A percentile compares a stretch with the other conserved stretches of the same genome.
Evolutionary conservation across 257 asterid genomes (phyloP).

Genomic region (Solanum pimpinellifolium): DNA sequence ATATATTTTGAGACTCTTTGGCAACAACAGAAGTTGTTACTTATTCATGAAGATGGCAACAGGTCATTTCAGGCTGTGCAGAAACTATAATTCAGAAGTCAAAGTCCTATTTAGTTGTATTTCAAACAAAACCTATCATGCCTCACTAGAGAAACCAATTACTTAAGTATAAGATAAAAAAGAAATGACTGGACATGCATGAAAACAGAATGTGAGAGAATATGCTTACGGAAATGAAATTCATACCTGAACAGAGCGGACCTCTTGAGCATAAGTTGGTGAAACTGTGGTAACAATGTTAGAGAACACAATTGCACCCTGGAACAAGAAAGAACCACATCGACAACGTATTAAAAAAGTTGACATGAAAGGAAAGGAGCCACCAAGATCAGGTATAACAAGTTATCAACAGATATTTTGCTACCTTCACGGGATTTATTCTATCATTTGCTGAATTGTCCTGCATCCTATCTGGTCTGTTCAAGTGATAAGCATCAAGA

Average conservation of each 20-base stretch:
- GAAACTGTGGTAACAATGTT: slow-evolving; percentile 97
- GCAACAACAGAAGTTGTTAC: not conserved
- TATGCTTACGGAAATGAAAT: not conserved
- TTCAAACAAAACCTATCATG: not conserved
- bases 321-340: slow-evolving; percentile 12
- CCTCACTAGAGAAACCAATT: not conserved
- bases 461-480: slow-evolving; percentile 97
- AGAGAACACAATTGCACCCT: slow-evolving; percentile 97
- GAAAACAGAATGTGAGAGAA: not conserved
- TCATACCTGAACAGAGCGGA: slow-evolving; percentile 68
- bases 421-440: slow-evolving; percentile 87
- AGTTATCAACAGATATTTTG: not conserved
- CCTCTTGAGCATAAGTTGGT: slow-evolving; percentile 96
- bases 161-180: not conserved
- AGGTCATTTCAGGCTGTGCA: not conserved
- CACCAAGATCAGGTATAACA: not conserved
- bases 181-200: not conserved
- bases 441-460: slow-evolving; percentile 67
- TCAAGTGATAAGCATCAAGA: slow-evolving; percentile 73
- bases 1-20: not conserved
- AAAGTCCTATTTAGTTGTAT: not conserved
- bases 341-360: not conserved
- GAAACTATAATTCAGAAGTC: not conserved
- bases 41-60: not conserved
- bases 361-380: not conserved